Conservation (phyloP, 2,329 filamentous ascomycete species). For the Calcarisporium arbuscula region DNA sequence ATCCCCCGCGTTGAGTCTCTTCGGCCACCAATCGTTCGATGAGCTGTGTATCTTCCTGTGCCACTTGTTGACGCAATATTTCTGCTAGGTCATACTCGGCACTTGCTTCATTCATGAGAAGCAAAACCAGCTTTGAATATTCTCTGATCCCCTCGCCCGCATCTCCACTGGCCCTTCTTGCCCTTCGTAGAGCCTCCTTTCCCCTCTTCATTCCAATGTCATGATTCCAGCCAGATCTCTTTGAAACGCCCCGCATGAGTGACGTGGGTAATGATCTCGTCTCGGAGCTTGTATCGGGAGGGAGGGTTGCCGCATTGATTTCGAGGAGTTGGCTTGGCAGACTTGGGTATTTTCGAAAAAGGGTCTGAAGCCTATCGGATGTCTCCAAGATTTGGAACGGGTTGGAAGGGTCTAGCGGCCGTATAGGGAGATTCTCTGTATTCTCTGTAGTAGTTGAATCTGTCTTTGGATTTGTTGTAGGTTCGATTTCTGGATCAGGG, state of each 20-base stretch:
- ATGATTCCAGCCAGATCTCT: constrained; percentile 46
- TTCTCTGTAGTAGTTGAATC: not conserved
- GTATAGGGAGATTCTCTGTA: constrained; percentile 1
- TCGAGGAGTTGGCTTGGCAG: constrained; percentile 39
- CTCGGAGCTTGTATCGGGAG: constrained; percentile 27
- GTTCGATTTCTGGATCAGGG: constrained; percentile 27
- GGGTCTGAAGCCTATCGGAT: constrained; percentile 40
- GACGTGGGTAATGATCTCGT: constrained; percentile 23
- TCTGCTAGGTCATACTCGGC: constrained; percentile 25
- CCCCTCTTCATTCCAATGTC: constrained; percentile 53
- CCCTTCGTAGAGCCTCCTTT: constrained; percentile 44
- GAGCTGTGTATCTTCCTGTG: constrained; percentile 40
- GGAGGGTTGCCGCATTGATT: constrained; percentile 45
- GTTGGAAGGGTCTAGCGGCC: constrained; percentile 23
- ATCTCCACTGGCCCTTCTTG: constrained; percentile 42
- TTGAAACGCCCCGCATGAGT: constrained; percentile 25
- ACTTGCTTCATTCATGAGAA: constrained; percentile 33
- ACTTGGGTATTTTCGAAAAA: constrained; percentile 48
- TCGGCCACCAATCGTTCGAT: constrained; percentile 44
- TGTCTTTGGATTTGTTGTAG: constrained; percentile 12
- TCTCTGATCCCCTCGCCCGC: constrained; percentile 55
- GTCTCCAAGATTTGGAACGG: constrained; percentile 47
- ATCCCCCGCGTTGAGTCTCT: no score
- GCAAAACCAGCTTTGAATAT: constrained; percentile 51
- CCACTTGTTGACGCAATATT: constrained; percentile 37